Conservation (phyloP, 306 rosid genomes). For the Prunus davidiana region DNA sequence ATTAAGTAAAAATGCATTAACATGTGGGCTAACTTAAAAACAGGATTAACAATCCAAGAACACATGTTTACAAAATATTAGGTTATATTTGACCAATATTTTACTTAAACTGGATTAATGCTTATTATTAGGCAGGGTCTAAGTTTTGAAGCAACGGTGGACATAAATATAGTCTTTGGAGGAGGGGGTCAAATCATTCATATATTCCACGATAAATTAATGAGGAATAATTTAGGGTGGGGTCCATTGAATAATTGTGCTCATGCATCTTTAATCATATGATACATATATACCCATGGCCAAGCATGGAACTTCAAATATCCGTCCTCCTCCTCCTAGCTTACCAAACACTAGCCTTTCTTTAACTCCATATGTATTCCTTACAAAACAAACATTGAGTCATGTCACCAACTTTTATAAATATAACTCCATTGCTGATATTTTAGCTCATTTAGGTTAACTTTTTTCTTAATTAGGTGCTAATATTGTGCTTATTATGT, state of each 20-base stretch:
- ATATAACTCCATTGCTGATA: too few relatives aligned
- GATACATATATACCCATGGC: background rate
- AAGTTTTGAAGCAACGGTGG: background rate
- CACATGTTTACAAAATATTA: too few relatives aligned
- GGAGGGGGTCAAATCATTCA: too few relatives aligned
- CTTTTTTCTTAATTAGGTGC: background rate
- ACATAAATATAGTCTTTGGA: too few relatives aligned
- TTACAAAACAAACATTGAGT: background rate
- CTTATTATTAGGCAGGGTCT: background rate
- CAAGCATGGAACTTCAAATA: background rate
- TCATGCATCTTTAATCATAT: background rate
- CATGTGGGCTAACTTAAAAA: too few relatives aligned
- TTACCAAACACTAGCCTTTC: background rate
- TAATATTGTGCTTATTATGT: too few relatives aligned
- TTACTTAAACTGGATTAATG: background rate
- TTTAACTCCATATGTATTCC: background rate
- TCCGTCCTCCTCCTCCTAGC: background rate
- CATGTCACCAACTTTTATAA: background rate
- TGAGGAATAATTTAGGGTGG: background rate
- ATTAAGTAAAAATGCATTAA: too few relatives aligned
- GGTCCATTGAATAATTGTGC: background rate
- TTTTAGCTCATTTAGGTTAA: too few relatives aligned
- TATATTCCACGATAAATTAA: background rate
- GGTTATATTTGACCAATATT: background rate
- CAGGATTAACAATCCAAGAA: too few relatives aligned